phyloP scores from a whole-genome alignment of 1,284 basidiomycete species.

The Peniophora sp. region DNA sequence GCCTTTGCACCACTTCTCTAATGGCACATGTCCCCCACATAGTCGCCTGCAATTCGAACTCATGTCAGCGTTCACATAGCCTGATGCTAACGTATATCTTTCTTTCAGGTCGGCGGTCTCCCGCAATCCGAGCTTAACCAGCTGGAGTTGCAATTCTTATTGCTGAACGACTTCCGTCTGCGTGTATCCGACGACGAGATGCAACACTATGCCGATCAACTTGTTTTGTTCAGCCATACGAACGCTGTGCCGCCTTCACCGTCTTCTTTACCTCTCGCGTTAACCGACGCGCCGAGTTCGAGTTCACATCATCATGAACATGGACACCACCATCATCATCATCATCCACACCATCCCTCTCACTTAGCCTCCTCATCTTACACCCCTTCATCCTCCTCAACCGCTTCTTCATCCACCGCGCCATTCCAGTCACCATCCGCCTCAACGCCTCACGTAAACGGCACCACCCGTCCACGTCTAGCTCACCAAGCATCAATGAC shows the following conservation, averaged over 20 bases:
- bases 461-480: constrained; percentile 35
- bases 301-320: too few relatives aligned
- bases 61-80: background rate
- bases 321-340: constrained; percentile 24
- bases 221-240: constrained; percentile 58
- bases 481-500: background rate
- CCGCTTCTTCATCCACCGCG: too few relatives aligned
- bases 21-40: background rate
- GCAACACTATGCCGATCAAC: constrained; percentile 90
- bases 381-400: too few relatives aligned
- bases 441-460: constrained; percentile 26
- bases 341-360: background rate
- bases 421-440: too few relatives aligned
- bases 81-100: background rate
- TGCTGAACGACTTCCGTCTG: constrained; percentile 92
- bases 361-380: too few relatives aligned
- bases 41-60: background rate
- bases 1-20: too few relatives aligned
- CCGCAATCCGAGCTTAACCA: constrained; percentile 94
- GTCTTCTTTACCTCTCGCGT: constrained; percentile 19
- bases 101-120: constrained; percentile 79
- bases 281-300: constrained; percentile 12
- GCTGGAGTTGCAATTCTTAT: constrained; percentile 93
- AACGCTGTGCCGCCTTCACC: constrained; percentile 18
- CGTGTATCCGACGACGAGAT: constrained; percentile 88